Evolutionary conservation across 2,329 filamentous ascomycete species (phyloP), one percentile per base, ranked within the genome.

Genomic region (Neofusicoccum sp.): DNA sequence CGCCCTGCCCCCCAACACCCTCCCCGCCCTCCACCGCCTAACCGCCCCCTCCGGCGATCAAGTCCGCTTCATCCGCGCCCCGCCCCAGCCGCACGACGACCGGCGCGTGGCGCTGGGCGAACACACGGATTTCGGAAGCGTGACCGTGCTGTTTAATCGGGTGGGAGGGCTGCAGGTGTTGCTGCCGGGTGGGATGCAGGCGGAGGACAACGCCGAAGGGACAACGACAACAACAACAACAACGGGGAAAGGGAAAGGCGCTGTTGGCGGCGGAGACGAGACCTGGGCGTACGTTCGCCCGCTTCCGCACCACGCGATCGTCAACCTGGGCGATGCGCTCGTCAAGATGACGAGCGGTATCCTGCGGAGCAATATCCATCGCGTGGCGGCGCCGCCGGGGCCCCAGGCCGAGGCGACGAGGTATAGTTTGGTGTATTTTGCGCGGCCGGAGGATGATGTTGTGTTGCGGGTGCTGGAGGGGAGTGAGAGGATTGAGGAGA

Each of bases 131-230:
- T 84, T 84, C 63, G 83, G 82, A 47, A 80, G 75, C 56, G 74
- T 85, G 5, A 85, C 83, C 0, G 70, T 85, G 4, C 75, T 86
- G 1, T 83, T 85, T 70, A 85, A 84, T 69, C 76, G 80, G 0
- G 68, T 85, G 2, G 82, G 82, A 0, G 83, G 83, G 0, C 72
- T 85, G 6, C 83, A 85, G 66, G 79, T 85, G 36, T 38, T 56
- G 38, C 51, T 43, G 36, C 51, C 51, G 38, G 36, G 26, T 3
- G 72, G 80, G 3, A 75, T 78, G 0, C 28, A 49, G 45, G 80
- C 80, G 0, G 70, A 70, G 0, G 64, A 65, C 3, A 72, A 20
- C 20, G 20, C 20, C 2, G 20, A 20, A 20, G 20, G 20, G 20
- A 20, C 20, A 20, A 38, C 9, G 2, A 38, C 34, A 12, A 1